Evolutionary conservation across 2,329 filamentous ascomycete species (phyloP).

Genomic region (Alternaria novae-zelandiae): DNA sequence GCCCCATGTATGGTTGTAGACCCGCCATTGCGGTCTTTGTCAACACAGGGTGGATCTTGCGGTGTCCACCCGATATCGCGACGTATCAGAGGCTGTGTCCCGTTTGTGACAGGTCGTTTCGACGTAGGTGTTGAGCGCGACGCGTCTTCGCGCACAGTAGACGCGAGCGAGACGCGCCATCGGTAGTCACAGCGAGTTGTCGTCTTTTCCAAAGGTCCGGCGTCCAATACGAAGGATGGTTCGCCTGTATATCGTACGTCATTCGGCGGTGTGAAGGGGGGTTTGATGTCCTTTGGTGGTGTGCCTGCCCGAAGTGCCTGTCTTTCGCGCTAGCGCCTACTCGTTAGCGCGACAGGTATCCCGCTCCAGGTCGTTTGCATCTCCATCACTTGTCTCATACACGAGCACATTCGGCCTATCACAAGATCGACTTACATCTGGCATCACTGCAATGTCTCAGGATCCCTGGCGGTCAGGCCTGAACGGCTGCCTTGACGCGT

Average conservation of each 20-base stretch:
- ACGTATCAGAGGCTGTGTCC: neutral
- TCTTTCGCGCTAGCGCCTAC: neutral
- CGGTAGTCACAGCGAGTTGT: neutral
- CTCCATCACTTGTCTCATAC: neutral
- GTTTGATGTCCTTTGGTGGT: neutral
- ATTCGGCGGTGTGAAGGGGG: neutral
- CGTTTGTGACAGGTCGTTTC: neutral
- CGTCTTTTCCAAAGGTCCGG: neutral
- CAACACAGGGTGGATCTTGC: neutral
- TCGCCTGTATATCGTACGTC: neutral
- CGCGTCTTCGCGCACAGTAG: neutral
- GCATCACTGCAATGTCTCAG: neutral
- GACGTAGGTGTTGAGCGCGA: neutral
- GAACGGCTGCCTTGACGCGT: neutral
- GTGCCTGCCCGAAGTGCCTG: neutral
- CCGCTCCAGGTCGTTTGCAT: neutral
- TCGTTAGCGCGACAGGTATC: neutral
- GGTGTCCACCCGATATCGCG: neutral
- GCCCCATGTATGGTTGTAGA: neutral
- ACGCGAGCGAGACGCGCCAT: neutral
- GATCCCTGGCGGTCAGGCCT: neutral
- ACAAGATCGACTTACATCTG: neutral
- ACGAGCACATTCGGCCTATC: neutral
- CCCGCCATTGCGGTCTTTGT: neutral
- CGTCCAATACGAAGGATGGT: neutral